Conservation (phyloP, 441 rosid species). For the Syzygium malaccense region DNA sequence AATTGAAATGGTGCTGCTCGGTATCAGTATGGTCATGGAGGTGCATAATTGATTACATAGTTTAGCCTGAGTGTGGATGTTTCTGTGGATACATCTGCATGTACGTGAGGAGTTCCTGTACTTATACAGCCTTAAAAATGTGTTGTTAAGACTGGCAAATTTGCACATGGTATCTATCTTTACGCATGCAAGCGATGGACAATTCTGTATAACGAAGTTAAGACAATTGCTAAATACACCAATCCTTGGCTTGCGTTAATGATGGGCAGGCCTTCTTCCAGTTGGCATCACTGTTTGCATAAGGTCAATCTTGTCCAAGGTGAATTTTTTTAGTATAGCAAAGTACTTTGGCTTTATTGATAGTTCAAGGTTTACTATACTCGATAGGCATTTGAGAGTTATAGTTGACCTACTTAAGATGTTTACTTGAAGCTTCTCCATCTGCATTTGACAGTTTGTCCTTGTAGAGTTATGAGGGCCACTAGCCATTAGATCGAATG, state of each 20-base stretch:
- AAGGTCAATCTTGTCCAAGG: neutral
- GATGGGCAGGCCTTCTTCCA: neutral
- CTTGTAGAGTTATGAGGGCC: neutral
- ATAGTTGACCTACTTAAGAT: neutral
- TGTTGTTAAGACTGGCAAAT: neutral
- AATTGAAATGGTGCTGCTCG: neutral
- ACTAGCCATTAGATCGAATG: neutral
- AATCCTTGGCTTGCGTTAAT: neutral
- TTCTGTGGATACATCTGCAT: neutral
- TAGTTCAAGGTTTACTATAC: neutral
- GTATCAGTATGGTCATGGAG: neutral
- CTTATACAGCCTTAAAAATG: neutral
- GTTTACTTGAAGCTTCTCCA: neutral
- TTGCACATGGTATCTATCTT: neutral
- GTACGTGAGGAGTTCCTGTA: neutral
- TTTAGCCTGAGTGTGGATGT: neutral
- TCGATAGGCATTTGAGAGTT: neutral
- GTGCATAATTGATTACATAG: neutral
- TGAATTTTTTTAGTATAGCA: neutral
- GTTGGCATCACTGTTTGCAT: neutral
- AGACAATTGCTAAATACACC: neutral
- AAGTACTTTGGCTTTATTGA: neutral
- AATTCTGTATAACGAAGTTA: neutral
- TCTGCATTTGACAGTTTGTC: neutral
- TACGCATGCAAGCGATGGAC: fast-evolving